A percentile compares a stretch with the other conserved stretches of the same genome.
Evolutionary conservation across 768 basidiomycete species (phyloP).

Genomic region (Phaeotremella skinneri): DNA sequence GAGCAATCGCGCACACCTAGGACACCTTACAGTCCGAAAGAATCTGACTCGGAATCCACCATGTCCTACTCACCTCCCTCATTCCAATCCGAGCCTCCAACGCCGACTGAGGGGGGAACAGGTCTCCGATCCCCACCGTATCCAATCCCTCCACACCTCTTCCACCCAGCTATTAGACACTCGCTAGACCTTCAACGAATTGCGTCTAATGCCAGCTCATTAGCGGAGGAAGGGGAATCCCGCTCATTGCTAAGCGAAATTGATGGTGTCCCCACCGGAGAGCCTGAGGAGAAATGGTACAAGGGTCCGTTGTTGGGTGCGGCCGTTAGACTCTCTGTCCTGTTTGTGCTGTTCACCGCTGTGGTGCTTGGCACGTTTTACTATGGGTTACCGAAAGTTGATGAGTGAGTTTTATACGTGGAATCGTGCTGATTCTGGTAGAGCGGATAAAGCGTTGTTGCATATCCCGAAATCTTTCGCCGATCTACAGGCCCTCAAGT

Average conservation of each 20-base stretch:
- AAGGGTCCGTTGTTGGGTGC: conserved; percentile 68
- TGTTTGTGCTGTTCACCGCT: conserved; percentile 69
- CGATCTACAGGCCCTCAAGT: conserved; percentile 80
- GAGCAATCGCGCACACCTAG: neutral
- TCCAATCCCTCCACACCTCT: conserved; percentile 2
- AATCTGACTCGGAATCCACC: neutral
- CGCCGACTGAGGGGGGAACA: neutral
- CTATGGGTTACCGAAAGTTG: conserved; percentile 73
- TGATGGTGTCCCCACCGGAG: conserved; percentile 3
- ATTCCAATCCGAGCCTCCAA: neutral
- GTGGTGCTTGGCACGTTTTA: conserved; percentile 75
- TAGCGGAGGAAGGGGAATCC: conserved; percentile 39
- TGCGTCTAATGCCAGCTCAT: neutral
- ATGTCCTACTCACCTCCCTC: neutral
- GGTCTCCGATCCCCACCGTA: conserved; percentile 7
- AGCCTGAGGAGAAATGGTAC: conserved; percentile 35
- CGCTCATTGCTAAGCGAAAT: conserved; percentile 20
- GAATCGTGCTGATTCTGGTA: conserved; percentile 6
- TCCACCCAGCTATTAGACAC: neutral
- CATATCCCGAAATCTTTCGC: conserved; percentile 84
- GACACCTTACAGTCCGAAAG: neutral
- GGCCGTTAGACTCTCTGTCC: conserved; percentile 73
- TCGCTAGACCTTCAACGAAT: neutral
- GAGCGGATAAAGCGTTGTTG: conserved; percentile 67
- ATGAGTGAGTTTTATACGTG: conserved; percentile 60